phyloP scores from a whole-genome alignment of 169 alveolate species.

The Cryptosporidium baileyi region DNA sequence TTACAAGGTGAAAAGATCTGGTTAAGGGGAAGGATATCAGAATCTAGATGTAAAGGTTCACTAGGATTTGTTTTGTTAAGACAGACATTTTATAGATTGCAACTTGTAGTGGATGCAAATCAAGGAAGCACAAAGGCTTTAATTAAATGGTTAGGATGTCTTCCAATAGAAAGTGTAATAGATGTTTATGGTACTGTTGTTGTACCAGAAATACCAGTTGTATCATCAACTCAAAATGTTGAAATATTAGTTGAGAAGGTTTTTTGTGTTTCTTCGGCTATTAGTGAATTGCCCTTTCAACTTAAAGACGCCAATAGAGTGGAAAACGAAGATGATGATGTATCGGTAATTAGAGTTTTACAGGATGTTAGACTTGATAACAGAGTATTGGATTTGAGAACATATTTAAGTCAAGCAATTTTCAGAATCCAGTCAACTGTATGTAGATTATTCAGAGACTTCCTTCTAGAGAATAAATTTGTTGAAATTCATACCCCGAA shows the following conservation, averaged over 20 bases:
- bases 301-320: slow-evolving; percentile 93
- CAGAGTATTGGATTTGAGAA: slow-evolving; percentile 95
- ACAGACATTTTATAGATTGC: slow-evolving; percentile 79
- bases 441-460: slow-evolving; percentile 91
- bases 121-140: slow-evolving; percentile 79
- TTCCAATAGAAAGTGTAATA: slow-evolving; percentile 92
- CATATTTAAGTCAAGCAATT: slow-evolving; percentile 92
- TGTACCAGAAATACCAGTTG: slow-evolving; percentile 88
- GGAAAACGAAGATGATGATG: slow-evolving; percentile 72
- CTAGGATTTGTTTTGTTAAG: slow-evolving; percentile 80
- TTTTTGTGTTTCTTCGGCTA: slow-evolving; percentile 85
- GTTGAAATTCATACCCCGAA: slow-evolving; percentile 99
- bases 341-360: slow-evolving; percentile 87
- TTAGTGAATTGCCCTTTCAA: slow-evolving; percentile 93
- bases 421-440: slow-evolving; percentile 93
- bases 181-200: slow-evolving; percentile 91
- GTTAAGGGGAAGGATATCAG: slow-evolving; percentile 84
- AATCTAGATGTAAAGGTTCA: slow-evolving; percentile 83
- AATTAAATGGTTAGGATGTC: slow-evolving; percentile 86
- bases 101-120: slow-evolving; percentile 81
- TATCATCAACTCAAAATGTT: slow-evolving; percentile 88
- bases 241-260: slow-evolving; percentile 88
- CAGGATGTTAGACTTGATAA: slow-evolving; percentile 96
- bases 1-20: slow-evolving; percentile 72
- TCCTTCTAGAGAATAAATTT: slow-evolving; percentile 86